Percentiles rank a stretch among this genome's conserved stretches.
phyloP scores from a whole-genome alignment of 805 yeast species.

The Metschnikowia gruessii region DNA sequence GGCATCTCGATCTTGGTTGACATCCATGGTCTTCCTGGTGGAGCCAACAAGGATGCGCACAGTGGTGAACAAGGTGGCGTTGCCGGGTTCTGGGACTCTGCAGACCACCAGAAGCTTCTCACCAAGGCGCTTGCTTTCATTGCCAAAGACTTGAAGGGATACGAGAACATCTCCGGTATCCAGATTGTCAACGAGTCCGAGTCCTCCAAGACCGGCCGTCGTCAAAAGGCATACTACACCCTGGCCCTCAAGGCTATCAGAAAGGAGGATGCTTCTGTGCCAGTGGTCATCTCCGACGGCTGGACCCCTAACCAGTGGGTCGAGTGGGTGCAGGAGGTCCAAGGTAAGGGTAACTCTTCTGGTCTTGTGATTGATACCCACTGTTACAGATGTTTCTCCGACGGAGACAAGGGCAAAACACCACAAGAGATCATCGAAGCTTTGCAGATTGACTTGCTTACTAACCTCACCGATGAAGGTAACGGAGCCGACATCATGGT shows the following conservation, averaged over 20 bases:
- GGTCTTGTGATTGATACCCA: conserved; percentile 84
- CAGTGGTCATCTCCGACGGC: conserved; percentile 84
- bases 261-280: conserved; percentile 51
- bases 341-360: conserved; percentile 29
- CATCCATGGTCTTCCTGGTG: conserved; percentile 87
- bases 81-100: conserved; percentile 63
- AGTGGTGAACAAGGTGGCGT: conserved; percentile 62
- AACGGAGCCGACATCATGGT: conserved; percentile 65
- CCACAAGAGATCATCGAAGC: conserved; percentile 64
- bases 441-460: conserved; percentile 48
- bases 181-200: conserved; percentile 86
- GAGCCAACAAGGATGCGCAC: conserved; percentile 85
- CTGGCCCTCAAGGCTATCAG: conserved; percentile 64
- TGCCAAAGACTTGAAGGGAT: conserved; percentile 53
- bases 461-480: conserved; percentile 44
- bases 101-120: conserved; percentile 42
- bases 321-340: conserved; percentile 53
- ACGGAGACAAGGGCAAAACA: conserved; percentile 60
- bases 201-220: conserved; percentile 51
- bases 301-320: conserved; percentile 89
- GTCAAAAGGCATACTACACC: conserved; percentile 59
- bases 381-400: conserved; percentile 81
- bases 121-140: conserved; percentile 54
- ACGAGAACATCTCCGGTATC: conserved; percentile 74
- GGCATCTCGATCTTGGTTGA: conserved; percentile 78